Evolutionary conservation across 768 basidiomycete species (phyloP).

Genomic region (Termitomyces sp.): DNA sequence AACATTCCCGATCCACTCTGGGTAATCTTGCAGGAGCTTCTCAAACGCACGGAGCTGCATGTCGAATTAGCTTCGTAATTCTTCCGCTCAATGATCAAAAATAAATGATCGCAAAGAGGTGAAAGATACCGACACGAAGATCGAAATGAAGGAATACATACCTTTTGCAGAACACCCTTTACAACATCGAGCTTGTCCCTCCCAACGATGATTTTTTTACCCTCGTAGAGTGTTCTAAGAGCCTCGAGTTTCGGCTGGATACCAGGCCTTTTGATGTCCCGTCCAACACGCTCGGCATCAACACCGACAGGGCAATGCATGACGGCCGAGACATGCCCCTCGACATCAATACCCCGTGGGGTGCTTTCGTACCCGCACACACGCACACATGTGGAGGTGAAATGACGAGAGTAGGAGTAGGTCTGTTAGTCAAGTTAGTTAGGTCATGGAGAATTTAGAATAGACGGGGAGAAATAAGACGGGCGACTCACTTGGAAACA

Average conservation of each 20-base stretch:
- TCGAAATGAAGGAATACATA: slow-evolving; percentile 17
- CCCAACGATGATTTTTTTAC: slow-evolving; percentile 98
- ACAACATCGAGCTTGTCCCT: slow-evolving; percentile 98
- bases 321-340: slow-evolving; percentile 79
- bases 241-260: slow-evolving; percentile 90
- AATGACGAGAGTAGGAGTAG: slow-evolving; percentile 94
- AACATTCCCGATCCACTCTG: slow-evolving; percentile 91
- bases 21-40: slow-evolving; percentile 89
- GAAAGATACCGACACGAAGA: no score
- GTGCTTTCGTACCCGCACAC: slow-evolving; percentile 94
- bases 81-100: no score
- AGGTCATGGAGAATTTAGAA: not conserved
- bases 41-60: slow-evolving; percentile 88
- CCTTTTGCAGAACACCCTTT: slow-evolving; percentile 97
- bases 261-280: slow-evolving; percentile 75
- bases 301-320: slow-evolving; percentile 94
- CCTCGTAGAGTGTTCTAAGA: slow-evolving; percentile 79
- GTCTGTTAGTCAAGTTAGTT: slow-evolving; percentile 39
- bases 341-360: slow-evolving; percentile 71
- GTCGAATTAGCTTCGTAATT: not conserved
- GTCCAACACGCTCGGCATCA: slow-evolving; percentile 84
- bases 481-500: slow-evolving; percentile 77
- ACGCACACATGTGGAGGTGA: slow-evolving; percentile 90
- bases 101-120: not conserved
- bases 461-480: not conserved